Percentiles rank a stretch among this genome's conserved stretches.
phyloP scores from a whole-genome alignment of 192 early-diverging fungal genomes.

The Phlyctochytrium arcticum region DNA sequence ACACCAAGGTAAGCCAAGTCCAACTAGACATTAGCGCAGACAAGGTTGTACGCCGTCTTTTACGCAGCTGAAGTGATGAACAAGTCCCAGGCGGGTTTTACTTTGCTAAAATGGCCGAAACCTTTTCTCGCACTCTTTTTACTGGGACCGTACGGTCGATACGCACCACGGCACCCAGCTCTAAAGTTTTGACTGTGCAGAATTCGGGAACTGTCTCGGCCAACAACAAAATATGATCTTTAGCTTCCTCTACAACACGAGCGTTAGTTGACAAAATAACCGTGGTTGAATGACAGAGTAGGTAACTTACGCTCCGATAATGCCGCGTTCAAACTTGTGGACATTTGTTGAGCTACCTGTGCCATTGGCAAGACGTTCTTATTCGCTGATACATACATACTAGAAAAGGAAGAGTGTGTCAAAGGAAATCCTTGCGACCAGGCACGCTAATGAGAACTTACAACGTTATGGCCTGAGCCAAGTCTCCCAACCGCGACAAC shows the following conservation, averaged over 20 bases:
- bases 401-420: not conserved
- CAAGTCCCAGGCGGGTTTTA: too few species aligned
- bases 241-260: slow-evolving; percentile 19
- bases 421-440: not conserved
- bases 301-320: slow-evolving; percentile 27
- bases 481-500: slow-evolving; percentile 24
- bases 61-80: too few species aligned
- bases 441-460: not conserved
- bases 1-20: too few species aligned
- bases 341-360: slow-evolving; percentile 24
- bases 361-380: slow-evolving; percentile 23
- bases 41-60: too few species aligned
- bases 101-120: too few species aligned
- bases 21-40: too few species aligned
- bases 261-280: not conserved
- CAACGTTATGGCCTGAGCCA: slow-evolving; percentile 23
- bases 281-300: not conserved
- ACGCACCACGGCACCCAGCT: not conserved
- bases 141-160: slow-evolving; percentile 3
- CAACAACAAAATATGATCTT: slow-evolving; percentile 23
- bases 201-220: slow-evolving; percentile 27
- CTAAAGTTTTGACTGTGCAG: slow-evolving; percentile 21
- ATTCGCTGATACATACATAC: slow-evolving; percentile 10
- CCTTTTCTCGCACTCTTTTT: not conserved
- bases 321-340: slow-evolving; percentile 2